Percentiles rank a stretch among this genome's conserved stretches.
phyloP scores from a whole-genome alignment of 306 rosid species.

The Pterocarpus santalinus region DNA sequence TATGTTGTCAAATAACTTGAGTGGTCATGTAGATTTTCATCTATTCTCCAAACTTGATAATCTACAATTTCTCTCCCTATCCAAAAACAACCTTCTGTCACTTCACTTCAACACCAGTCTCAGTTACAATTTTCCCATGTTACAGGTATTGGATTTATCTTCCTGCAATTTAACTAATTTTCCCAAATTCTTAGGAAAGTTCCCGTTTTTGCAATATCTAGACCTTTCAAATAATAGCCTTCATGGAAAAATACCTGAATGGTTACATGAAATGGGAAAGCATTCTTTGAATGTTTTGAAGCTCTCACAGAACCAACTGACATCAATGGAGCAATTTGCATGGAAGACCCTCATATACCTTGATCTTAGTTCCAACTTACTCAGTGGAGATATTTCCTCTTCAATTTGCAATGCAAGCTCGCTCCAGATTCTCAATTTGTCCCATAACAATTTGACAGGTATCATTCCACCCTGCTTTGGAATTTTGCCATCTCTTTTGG shows the following conservation, averaged over 20 bases:
- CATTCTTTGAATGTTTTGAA: neutral
- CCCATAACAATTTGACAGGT: no score
- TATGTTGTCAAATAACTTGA: neutral
- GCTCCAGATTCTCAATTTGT: no score
- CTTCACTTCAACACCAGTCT: no score
- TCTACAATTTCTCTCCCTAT: neutral
- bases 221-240: constrained; percentile 39
- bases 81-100: neutral
- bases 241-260: constrained; percentile 9
- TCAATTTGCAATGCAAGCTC: no score
- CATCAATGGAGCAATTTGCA: neutral
- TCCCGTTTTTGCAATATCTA: neutral
- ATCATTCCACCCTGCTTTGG: no score
- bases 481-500: no score
- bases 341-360: neutral
- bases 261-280: neutral
- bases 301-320: constrained; percentile 37
- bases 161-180: neutral
- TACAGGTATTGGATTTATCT: neutral
- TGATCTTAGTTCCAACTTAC: no score
- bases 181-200: neutral
- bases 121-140: neutral
- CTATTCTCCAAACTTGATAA: neutral
- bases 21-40: neutral
- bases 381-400: no score